Base-by-base conservation (phyloP, 179 eudicot species). In the Heliamphora pulchella region DNA sequence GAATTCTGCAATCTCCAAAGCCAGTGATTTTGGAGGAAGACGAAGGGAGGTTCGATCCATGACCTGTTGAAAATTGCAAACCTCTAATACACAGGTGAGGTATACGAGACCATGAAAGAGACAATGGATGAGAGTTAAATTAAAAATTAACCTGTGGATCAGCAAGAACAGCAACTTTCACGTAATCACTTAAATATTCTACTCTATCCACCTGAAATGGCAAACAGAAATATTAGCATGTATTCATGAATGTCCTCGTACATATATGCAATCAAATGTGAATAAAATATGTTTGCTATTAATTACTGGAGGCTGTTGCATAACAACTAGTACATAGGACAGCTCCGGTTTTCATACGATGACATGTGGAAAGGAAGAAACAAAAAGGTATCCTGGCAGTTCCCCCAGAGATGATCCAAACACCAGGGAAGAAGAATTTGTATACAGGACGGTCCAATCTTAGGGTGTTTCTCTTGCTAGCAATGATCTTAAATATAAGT, bases 41-140 rank as follows among this genome's bases (percentile, higher is more conserved):
- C 11, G 82, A 83, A 84, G 96, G 54, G 98, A 90, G 58, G 98
- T 96, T 82, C 85, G 87, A 86, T 96, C 99, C 93, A 90, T 94
- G 55, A 96, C 84, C 99, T 96, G 90, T 81, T 72, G 70, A 82
- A 83, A 55, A 55, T 71, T 8, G 11, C 15, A 15, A 48, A 75
- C 14, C 51, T 20, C 48, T 77, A 14, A 63, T 65, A 48, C 10
- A 77, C n/a, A 68, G 14, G 2, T 17, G 3, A 76, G 54, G 15
- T 0, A 5, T 15, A 69, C 4, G 62, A 41, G 47, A 59, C 62
- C 57, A 44, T 65, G 22, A 77, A 13, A 20, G 53, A 22, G 68
- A 71, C 53, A 55, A 20, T 10, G 10, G 69, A 64, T n/a, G 1
- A 50, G 1, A 54, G 64, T 14, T 51, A 78, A 43, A n/a, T 47